Evolutionary conservation across 177 flowering plant genomes (phyloP).

Genomic region (Vitis hybrid): DNA sequence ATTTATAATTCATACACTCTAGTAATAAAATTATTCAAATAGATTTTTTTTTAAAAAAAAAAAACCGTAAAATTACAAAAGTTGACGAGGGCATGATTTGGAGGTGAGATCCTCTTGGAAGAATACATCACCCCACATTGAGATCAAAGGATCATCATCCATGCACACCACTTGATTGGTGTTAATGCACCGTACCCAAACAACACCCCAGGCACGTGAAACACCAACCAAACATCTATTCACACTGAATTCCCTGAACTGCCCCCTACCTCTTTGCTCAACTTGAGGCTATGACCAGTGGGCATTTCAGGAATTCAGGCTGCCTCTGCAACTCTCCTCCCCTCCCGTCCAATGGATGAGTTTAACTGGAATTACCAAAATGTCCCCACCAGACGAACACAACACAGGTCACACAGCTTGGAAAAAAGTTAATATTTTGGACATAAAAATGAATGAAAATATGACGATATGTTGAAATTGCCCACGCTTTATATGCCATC

Average conservation of each 20-base stretch:
- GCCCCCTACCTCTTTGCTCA: background rate
- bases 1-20: too few species aligned
- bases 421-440: conserved; percentile 6
- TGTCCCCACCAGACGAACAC: background rate
- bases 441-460: background rate
- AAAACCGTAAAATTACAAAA: too few species aligned
- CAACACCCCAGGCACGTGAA: background rate
- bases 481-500: too few species aligned
- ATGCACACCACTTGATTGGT: background rate
- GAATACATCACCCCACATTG: too few species aligned
- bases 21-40: too few species aligned
- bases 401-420: background rate
- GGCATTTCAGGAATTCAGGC: background rate
- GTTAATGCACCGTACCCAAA: background rate
- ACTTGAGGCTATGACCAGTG: background rate
- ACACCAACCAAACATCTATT: background rate
- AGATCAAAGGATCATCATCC: too few species aligned
- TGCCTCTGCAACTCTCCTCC: background rate
- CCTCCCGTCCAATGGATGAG: background rate
- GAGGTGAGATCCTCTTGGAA: too few species aligned
- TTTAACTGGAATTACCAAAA: background rate
- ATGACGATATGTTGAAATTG: too few species aligned
- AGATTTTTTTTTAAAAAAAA: too few species aligned
- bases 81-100: too few species aligned
- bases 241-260: background rate